A percentile compares a stretch with the other conserved stretches of the same genome.
Evolutionary conservation across 2,329 filamentous ascomycete species (phyloP).

Genomic region (Alternaria arbusti): DNA sequence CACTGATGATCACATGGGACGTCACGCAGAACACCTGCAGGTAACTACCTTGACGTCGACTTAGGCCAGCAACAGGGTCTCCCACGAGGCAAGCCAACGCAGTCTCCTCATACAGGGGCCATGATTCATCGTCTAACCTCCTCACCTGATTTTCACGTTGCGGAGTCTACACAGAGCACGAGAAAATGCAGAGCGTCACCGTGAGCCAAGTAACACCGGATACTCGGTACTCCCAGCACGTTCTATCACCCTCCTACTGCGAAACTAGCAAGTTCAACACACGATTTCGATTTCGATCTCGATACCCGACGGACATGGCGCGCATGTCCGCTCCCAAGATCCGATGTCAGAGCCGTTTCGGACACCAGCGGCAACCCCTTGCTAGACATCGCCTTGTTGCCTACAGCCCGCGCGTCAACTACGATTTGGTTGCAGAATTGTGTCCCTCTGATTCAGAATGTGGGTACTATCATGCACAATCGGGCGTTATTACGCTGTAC

Average conservation of each 20-base stretch:
- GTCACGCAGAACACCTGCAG: neutral
- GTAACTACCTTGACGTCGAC: neutral
- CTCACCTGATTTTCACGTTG: neutral
- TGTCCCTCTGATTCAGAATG: neutral
- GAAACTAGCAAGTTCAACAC: neutral
- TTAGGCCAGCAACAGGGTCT: neutral
- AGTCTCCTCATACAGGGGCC: neutral
- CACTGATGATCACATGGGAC: neutral
- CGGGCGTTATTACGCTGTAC: neutral
- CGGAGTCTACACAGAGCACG: neutral
- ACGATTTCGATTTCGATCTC: neutral
- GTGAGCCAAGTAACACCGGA: neutral
- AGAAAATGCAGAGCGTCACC: neutral
- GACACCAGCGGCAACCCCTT: neutral
- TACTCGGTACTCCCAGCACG: neutral
- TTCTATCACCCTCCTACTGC: neutral
- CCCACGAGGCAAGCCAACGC: neutral
- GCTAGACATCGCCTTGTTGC: neutral
- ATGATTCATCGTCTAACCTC: neutral
- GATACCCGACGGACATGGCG: neutral
- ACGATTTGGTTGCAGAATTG: neutral
- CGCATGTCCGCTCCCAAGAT: conserved; percentile 1
- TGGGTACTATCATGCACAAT: conserved; percentile 7
- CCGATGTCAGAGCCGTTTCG: neutral
- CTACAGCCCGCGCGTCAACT: neutral